A percentile compares a stretch with the other conserved stretches of the same genome.
phyloP scores from a whole-genome alignment of 1,139 yeast species.

The Taphrina sp. region DNA sequence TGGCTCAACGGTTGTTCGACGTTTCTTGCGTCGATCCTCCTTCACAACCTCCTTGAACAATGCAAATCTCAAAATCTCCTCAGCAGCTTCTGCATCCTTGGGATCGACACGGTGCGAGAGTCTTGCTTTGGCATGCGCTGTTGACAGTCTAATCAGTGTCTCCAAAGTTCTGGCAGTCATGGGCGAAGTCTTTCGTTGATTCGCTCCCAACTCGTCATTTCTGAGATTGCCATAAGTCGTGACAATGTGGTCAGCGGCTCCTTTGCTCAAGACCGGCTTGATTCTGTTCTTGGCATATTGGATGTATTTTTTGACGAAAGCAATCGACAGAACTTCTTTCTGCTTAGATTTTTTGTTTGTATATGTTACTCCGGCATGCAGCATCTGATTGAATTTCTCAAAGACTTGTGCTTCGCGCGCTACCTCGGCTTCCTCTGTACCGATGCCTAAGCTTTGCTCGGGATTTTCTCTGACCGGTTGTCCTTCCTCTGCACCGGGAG shows the following conservation, averaged over 20 bases:
- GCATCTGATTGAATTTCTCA: constrained; percentile 76
- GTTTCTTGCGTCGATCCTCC: constrained; percentile 43
- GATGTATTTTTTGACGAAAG: constrained; percentile 84
- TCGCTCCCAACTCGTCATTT: constrained; percentile 70
- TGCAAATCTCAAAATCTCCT: constrained; percentile 78
- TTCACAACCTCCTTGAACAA: constrained; percentile 67
- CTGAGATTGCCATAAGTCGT: constrained; percentile 75
- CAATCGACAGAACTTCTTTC: constrained; percentile 70
- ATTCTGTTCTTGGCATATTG: constrained; percentile 92
- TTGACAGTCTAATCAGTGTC: constrained; percentile 88
- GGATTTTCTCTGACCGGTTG: constrained; percentile 84
- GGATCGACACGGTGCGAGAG: constrained; percentile 71
- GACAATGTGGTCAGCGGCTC: constrained; percentile 80
- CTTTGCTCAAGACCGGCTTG: constrained; percentile 73
- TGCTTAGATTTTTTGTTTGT: constrained; percentile 46
- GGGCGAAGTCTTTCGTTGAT: constrained; percentile 84
- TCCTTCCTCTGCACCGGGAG: constrained; percentile 89
- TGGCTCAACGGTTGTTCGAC: constrained; percentile 39
- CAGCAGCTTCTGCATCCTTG: constrained; percentile 83
- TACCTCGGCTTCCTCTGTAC: constrained; percentile 47
- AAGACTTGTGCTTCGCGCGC: constrained; percentile 61
- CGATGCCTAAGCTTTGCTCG: constrained; percentile 72
- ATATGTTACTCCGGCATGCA: constrained; percentile 74
- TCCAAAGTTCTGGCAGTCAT: constrained; percentile 97
- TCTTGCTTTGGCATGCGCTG: constrained; percentile 96